Evolutionary conservation across 495 filamentous ascomycete genomes (phyloP), one percentile per base, ranked within the genome.

Genomic region (Penicillium coprophilum): DNA sequence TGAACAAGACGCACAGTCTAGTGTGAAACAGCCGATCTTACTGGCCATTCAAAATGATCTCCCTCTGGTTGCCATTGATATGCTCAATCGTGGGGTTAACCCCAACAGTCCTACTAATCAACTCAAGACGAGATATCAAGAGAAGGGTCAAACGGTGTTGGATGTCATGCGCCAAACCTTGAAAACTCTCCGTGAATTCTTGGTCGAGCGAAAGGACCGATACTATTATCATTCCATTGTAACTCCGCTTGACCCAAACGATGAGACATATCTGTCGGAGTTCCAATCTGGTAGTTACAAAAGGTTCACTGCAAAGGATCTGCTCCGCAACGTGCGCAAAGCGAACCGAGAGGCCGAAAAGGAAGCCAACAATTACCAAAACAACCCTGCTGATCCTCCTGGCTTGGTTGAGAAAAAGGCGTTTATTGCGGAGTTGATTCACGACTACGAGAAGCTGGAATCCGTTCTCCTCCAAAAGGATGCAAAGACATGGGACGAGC

Each of bases 401-500:
- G 84, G 80, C 0, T 17, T 74, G 2, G 43, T 53, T 1, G 77
- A 83, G 58, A 89, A 88, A 68, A 72, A 68, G 39, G 68, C 63
- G 2, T 80, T 75, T 2, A 72, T 88, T 30, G 28, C 72, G 11
- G 65, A 71, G 9, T 58, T 85, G 7, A 69, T 83, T 36, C 51
- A 54, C 0, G 73, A 82, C 4, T 80, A 85, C 31, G 72, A 84
- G 57, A 61, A 75, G 23, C 64, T 88, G 4, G 82, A 87, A 58
- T 38, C 9, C 15, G 53, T 66, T 1, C 60, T 67, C 1, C 67
- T 93, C 38, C 31, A 85, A 12, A 79, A 71, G 38, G 83, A 79
- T 0, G 89, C 82, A 13, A 90, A 90, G 66, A 80, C 81, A 0
- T 90, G 85, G 62, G 45, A 65, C 19, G 79, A 92, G 51, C 68